A percentile compares a stretch with the other conserved stretches of the same genome.
These are phyloP conservation scores for Hordeum pubiflorum DNA, from an alignment of 202 grass and related monocot species.

Conservation along the genomic window DNA sequence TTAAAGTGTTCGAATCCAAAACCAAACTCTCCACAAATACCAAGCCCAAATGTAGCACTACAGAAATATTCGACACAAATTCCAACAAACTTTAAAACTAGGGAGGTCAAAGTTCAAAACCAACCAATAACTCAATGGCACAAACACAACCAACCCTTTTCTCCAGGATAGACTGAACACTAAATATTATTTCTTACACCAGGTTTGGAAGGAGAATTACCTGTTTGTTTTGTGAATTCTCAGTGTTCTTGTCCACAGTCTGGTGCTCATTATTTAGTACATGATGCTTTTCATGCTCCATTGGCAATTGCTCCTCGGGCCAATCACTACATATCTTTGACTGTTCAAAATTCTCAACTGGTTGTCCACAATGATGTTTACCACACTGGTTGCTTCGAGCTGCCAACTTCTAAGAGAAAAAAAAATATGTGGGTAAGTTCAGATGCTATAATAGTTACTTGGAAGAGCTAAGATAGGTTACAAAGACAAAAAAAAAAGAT, in stretches of 20 bases:
- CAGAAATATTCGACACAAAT: too few species aligned
- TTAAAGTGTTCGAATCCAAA: too few species aligned
- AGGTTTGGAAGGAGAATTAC: conserved; percentile 18
- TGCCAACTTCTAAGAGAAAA: conserved; percentile 18
- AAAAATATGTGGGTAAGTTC: conserved; percentile 16
- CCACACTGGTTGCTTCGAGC: conserved; percentile 22
- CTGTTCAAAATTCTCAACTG: neutral
- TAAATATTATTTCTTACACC: neutral
- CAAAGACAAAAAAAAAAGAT: neutral
- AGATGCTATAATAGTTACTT: neutral
- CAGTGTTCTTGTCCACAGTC: conserved; percentile 1
- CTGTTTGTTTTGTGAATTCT: conserved; percentile 24
- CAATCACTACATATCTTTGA: neutral
- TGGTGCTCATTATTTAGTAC: conserved; percentile 12
- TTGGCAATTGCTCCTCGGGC: conserved; percentile 15
- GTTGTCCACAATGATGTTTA: conserved; percentile 9
- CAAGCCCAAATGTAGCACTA: too few species aligned
- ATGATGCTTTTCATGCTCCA: conserved; percentile 6
- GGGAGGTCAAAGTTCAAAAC: conserved; percentile 26
- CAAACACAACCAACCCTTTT: neutral
- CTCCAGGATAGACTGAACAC: neutral
- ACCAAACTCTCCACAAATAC: too few species aligned
- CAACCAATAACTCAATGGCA: conserved; percentile 18
- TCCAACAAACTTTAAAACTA: neutral
- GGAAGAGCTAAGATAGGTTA: conserved; percentile 2